Evolutionary conservation across 164 flowering plant species (phyloP), one percentile per base, ranked within the genome.

Genomic region (Vitis amurensis): DNA sequence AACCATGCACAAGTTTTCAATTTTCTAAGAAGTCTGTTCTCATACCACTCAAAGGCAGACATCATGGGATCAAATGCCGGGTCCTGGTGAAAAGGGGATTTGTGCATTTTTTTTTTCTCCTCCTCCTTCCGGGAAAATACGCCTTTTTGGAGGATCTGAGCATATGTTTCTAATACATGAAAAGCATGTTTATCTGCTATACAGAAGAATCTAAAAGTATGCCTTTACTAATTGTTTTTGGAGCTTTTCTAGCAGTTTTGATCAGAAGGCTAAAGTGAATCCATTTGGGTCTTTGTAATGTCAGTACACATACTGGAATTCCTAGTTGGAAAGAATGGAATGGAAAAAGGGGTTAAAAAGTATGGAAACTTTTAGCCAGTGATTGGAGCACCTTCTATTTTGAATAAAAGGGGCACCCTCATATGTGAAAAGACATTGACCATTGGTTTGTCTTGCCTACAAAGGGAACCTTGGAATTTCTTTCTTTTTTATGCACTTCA

Each of bases 1-100:
- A 63, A 62, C 68, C 71, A 61, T 71, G 74, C 73, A 69, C 9
- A 23, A n/a, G 37, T 63, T 64, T 49, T 70, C 73, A 44, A 58
- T 27, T 69, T 13, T 69, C 50, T 58, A 68, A 56, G 68, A 55
- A 37, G 16, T 69, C 67, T 53, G 65, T 67, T 66, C 71, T 52
- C 12, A 31, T 48, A 16, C 49, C n/a, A 60, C 68, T 64, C 71
- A 68, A 76, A 69, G 75, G 71, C 83, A 70, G 77, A 71, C 79
- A 79, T 77, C 74, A 76, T 76, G 78, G 83, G 76, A 78, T 78
- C 80, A 70, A 73, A 76, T 71, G 79, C 66, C 68, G 69, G 49
- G 19, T 17, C 61, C 50, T 8, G 50, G 14, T 11, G 23, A 66
- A 31, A 23, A 44, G 9, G 50, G 55, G 23, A 44, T 30, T 66